Evolutionary conservation across 78 protist species (phyloP), one percentile per base, ranked within the genome.

Genomic region (Dictyostelium firmibasis): DNA sequence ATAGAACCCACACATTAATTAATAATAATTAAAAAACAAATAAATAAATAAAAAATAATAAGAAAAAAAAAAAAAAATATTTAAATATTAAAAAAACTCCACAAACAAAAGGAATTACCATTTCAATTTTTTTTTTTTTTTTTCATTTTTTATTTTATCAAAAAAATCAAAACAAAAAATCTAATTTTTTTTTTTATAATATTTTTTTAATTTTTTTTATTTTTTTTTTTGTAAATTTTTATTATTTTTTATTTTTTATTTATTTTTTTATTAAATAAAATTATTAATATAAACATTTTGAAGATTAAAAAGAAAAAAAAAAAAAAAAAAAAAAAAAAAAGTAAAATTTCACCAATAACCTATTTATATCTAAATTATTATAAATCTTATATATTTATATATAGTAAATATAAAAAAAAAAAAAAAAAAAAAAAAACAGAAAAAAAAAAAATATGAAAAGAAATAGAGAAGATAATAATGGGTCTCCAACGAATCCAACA

Each of bases 381-480:
- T 64, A 25, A 64, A 64, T 25, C 0, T 25, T 64, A 64, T 6
- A 64, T 64, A 64, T 25, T 64, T 1, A 60, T 4, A 60, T 8
- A 9, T 9, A n/a, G n/a, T 64, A 3, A 64, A 31, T 18, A 31
- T 23, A 31, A 2, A 35, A 31, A 38, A 4, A 1, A 41, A 35
- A 36, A n/a, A 36, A n/a, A 18, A 77, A 6, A 43, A 36, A 14
- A 35, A 76, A 23, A 31, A 16, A n/a, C 14, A 13, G 7, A 20
- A 23, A 41, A 41, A 77, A 20, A 44, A 27, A 20, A 27, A 44
- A 70, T 4, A 81, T 81, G 86, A 81, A 81, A 33, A 81, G 86
- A 57, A 18, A 14, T 53, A 81, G 86, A 81, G 86, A 81, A 5
- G 82, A 76, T 76, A 76, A 76, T 76, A 27, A 23, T 53, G 85